phyloP scores from a whole-genome alignment of 2,329 filamentous ascomycete species.

The Scorias spongiosa region DNA sequence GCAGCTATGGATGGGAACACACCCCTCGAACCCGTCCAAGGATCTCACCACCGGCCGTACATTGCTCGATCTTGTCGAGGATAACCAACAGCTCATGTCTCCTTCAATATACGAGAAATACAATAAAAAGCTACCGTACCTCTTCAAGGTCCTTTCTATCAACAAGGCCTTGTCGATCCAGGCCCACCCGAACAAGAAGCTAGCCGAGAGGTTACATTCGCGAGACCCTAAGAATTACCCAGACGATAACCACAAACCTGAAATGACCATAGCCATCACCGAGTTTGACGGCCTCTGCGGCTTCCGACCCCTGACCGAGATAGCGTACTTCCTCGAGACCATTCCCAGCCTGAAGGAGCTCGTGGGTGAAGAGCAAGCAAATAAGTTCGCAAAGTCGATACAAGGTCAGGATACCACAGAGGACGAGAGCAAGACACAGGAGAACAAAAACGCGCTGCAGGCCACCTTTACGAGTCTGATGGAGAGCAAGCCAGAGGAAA shows the following conservation, averaged over 20 bases:
- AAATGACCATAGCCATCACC: constrained; percentile 97
- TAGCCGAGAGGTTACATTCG: constrained; percentile 75
- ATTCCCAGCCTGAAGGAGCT: constrained; percentile 38
- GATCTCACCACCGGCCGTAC: constrained; percentile 71
- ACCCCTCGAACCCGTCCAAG: constrained; percentile 87
- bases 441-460: constrained; percentile 67
- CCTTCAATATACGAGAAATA: constrained; percentile 58
- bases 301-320: constrained; percentile 77
- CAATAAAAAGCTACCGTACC: constrained; percentile 72
- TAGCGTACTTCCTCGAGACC: constrained; percentile 63
- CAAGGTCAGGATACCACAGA: constrained; percentile 37
- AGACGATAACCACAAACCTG: constrained; percentile 98
- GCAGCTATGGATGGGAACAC: constrained; percentile 97
- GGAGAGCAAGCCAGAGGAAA: constrained; percentile 52
- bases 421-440: constrained; percentile 28
- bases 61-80: constrained; percentile 72
- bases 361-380: constrained; percentile 32
- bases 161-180: constrained; percentile 94
- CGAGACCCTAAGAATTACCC: constrained; percentile 88
- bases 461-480: constrained; percentile 65
- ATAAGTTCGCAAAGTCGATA: constrained; percentile 29
- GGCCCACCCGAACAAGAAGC: constrained; percentile 57
- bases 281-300: constrained; percentile 93
- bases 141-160: constrained; percentile 96
- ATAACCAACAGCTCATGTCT: constrained; percentile 73